Evolutionary conservation across 116 monocot species (phyloP).

Genomic region (Dioscorea cayenensis): DNA sequence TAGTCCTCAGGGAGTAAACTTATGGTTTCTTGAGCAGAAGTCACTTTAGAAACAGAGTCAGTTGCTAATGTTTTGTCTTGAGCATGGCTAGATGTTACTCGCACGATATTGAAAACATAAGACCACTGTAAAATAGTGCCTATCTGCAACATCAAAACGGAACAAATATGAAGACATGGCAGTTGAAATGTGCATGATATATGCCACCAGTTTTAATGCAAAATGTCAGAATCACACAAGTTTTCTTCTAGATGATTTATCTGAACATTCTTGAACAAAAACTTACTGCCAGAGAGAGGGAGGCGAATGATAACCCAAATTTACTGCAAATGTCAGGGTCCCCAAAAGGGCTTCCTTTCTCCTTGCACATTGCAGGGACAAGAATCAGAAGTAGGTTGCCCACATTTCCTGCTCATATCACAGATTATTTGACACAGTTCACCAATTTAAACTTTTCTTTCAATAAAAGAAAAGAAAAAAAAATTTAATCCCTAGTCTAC

Average conservation of each 20-base stretch:
- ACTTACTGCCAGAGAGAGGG: constrained; percentile 66
- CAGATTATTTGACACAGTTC: too few relatives aligned
- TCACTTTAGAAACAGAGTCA: background rate
- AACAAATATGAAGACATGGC: background rate
- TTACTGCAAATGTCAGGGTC: constrained; percentile 35
- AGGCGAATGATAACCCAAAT: constrained; percentile 48
- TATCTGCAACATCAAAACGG: background rate
- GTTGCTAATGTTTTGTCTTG: background rate
- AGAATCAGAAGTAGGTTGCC: constrained; percentile 59
- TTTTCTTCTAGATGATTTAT: background rate
- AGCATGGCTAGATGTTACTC: background rate
- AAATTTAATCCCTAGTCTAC: constrained; percentile 11
- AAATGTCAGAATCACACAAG: too few relatives aligned
- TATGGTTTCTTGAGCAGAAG: background rate
- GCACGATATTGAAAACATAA: background rate
- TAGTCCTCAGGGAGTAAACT: background rate
- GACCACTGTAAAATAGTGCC: constrained; percentile 1
- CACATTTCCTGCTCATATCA: constrained; percentile 37
- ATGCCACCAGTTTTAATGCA: background rate
- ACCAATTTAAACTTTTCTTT: too few relatives aligned
- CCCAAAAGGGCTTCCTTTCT: constrained; percentile 65
- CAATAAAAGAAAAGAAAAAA: too few relatives aligned
- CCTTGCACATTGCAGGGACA: constrained; percentile 54
- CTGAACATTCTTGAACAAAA: background rate
- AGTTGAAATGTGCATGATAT: background rate